Evolutionary conservation across 352 stramenopile genomes (phyloP), one percentile per base, ranked within the genome.

Genomic region (Blastocystis sp.): DNA sequence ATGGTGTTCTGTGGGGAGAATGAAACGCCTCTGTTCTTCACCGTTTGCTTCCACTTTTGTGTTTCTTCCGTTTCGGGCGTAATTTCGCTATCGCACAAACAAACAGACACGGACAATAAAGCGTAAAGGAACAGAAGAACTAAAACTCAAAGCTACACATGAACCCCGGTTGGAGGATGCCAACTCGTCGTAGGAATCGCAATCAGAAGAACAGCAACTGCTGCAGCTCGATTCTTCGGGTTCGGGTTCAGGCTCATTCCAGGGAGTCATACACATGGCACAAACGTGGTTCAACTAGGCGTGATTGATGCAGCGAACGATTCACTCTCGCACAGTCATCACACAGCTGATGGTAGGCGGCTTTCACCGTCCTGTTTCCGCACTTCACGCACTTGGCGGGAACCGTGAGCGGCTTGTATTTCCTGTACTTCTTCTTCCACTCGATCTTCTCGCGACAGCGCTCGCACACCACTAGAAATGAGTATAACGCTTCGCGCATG

Each of bases 381-480:
- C 79, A 89, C 67, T 67, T 89, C 3, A 65, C 67, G 1, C 96
- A 99, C 59, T 94, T 97, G 26, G 92, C 94, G 21, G 95, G 95
- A 92, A 98, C 94, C 61, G 95, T 98, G 62, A 97, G 91, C 65
- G 97, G 96, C 90, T 98, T 98, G 93, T 98, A 99, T 92, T 99
- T 99, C 91, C 97, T 94, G 93, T 98, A 99, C 91, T 98, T 97
- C 93, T 99, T 99, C 88, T 96, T 93, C 97, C 97, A 99, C 91
- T 98, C 96, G 90, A 98, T 98, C 92, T 98, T 96, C 67, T 97
- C 95, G 16, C 88, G 31, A 45, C 90, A 91, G 6, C 89, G 59
- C 9, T 71, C 12, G 74, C 90, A 91, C 21, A 91, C 61, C 6
- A 85, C 82, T 70, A 82, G 50, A n/a, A n/a, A 29, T 74, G 31